Percentiles rank a stretch among this genome's conserved stretches.
These are phyloP conservation scores for Penicillium sp. DNA, from an alignment of 2,329 filamentous ascomycete genomes.

Conservation along the genomic window DNA sequence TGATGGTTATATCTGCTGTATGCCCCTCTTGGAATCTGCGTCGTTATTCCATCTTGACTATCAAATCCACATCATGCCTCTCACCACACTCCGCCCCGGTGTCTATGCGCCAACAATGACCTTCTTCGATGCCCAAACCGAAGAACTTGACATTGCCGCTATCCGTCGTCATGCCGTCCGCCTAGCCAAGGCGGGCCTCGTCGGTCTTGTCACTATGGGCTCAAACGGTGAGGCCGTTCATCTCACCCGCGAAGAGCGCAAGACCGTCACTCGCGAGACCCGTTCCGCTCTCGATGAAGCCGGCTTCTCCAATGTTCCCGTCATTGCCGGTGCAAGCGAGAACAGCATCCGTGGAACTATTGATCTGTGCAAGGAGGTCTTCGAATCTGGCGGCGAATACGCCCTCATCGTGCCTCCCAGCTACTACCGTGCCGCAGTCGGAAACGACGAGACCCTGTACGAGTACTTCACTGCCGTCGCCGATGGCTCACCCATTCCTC, in stretches of 20 bases:
- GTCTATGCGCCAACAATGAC: constrained; percentile 91
- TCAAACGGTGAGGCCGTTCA: constrained; percentile 90
- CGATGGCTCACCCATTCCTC: constrained; percentile 71
- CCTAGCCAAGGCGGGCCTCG: constrained; percentile 74
- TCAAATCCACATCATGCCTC: constrained; percentile 29
- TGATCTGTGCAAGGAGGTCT: constrained; percentile 67
- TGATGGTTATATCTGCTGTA: constrained; percentile 1
- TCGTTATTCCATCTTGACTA: background rate
- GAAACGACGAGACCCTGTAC: constrained; percentile 69
- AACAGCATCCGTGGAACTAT: constrained; percentile 81
- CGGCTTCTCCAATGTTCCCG: constrained; percentile 72
- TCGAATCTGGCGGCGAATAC: constrained; percentile 74
- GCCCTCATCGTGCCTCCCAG: constrained; percentile 76
- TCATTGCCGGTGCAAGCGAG: constrained; percentile 80
- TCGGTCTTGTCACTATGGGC: constrained; percentile 82
- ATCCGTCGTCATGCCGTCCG: constrained; percentile 81
- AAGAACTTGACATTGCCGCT: constrained; percentile 77
- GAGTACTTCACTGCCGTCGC: constrained; percentile 76
- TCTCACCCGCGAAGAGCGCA: constrained; percentile 75
- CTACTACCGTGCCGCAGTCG: constrained; percentile 76
- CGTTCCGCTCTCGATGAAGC: constrained; percentile 80
- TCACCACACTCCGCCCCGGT: constrained; percentile 70
- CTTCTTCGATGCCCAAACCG: constrained; percentile 81
- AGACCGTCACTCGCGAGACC: constrained; percentile 72
- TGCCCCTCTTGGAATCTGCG: background rate